Conservation (phyloP, 805 yeast species). For the Priceomyces haplophilus region DNA sequence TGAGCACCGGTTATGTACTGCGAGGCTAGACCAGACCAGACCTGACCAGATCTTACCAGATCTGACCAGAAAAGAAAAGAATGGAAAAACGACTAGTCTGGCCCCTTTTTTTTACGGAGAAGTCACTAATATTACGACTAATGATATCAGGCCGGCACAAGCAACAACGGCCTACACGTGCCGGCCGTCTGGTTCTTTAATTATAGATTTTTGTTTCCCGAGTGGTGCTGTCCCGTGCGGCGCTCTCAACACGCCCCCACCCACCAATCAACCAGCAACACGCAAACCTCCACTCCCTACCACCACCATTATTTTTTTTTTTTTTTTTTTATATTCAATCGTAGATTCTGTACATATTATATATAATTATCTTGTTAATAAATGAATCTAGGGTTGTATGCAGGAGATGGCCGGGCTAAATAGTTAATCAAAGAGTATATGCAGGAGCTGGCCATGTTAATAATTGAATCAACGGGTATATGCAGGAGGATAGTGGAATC, state of each 20-base stretch:
- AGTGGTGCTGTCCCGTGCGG: too few relatives aligned
- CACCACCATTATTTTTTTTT: not conserved
- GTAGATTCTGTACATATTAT: conserved; percentile 1
- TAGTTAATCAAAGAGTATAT: too few relatives aligned
- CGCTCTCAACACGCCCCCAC: too few relatives aligned
- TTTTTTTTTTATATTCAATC: not conserved
- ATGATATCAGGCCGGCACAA: not conserved
- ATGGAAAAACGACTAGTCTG: too few relatives aligned
- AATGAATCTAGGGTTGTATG: not conserved
- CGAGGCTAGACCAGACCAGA: too few relatives aligned
- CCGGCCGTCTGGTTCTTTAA: conserved; percentile 9
- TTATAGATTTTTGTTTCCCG: conserved; percentile 9
- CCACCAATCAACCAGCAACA: not conserved
- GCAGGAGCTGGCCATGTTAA: too few relatives aligned
- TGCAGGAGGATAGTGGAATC: too few relatives aligned
- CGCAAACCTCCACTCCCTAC: not conserved
- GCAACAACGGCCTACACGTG: not conserved
- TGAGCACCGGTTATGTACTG: too few relatives aligned
- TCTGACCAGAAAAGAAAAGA: too few relatives aligned
- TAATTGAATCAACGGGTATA: too few relatives aligned
- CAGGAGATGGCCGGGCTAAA: too few relatives aligned
- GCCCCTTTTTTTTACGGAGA: not conserved
- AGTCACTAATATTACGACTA: conserved; percentile 1
- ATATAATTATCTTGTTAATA: not conserved
- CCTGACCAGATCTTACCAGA: too few relatives aligned